Base-by-base conservation (phyloP, 2,329 filamentous ascomycete genomes). In the Lasiodiplodia sp. region DNA sequence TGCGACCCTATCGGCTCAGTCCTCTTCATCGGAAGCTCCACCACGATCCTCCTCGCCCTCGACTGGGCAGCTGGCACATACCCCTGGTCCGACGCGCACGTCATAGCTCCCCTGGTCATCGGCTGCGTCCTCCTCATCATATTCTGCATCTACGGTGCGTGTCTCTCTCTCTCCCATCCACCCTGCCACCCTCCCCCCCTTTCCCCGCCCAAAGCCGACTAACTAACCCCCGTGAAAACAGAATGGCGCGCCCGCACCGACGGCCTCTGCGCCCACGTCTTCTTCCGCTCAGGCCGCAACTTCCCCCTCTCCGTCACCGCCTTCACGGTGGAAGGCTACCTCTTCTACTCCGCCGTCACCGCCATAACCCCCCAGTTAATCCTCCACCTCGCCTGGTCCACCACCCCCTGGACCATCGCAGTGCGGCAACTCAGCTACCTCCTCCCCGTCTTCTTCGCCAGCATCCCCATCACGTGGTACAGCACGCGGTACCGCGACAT, bases 241-340 rank as follows among this genome's bases (percentile, higher is more conserved):
- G 86, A 88, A 76, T 87, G 85, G 85, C 86, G 84, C 72, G 86
- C 85, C 1, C 78, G 86, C 68, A 72, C 76, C 8, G 86, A 88
- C 70, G 86, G 86, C 4, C 82, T 88, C 10, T 79, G 87, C 0
- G 85, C 86, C 0, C 86, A 88, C 71, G 81, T 87, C 44, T 87
- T 87, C 79, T 88, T 88, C 76, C 78, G 76, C 37, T 76, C 79
- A 1, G 85, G 86, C 14, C 83, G 83, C 14, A 88, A 88, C 73
- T 88, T 88, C 72, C 82, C 80, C 8, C 81, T 87, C 4, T 83
- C 85, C 2, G 82, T 84, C 11, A 87, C 87, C 72, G 86, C 86
- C 4, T 87, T 87, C 70, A 83, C 83, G 3, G 84, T 87, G 40
- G 86, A 88, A 75, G 86, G 86, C 16, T 88, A 86, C 86, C 86